Evolutionary conservation across 164 flowering plant genomes (phyloP), one percentile per base, ranked within the genome.

Genomic region (Malania oleifera): DNA sequence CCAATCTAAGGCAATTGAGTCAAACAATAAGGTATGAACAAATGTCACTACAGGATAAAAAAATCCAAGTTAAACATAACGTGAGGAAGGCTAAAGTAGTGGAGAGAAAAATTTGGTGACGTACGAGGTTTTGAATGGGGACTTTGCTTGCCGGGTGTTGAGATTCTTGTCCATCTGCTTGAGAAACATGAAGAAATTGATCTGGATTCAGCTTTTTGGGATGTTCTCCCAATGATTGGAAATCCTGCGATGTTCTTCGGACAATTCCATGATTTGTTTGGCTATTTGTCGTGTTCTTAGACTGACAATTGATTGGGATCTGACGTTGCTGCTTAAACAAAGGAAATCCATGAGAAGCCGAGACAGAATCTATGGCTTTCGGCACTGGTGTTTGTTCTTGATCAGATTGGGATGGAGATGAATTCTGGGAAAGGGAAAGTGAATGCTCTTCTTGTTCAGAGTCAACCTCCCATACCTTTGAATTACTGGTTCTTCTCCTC

Each of bases 341-440:
- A 31, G 73, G 66, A 47, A 75, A 67, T 3, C 81, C 62, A 5
- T 52, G 72, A 26, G 79, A 68, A 7, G 63, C 59, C 7, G 39
- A 28, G 31, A 20, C 28, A 5, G 75, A 53, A 39, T 62, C 72
- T 12, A 55, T 2, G 7, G 59, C 41, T 54, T 63, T 80, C 20
- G 51, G 54, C 15, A 54, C 54, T 2, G 78, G 71, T n/a, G 77
- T 68, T 39, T 77, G 91, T 44, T 86, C 98, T 59, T 85, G 96
- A 72, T 91, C 98, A 25, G 96, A 91, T 40, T 73, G 91, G 9
- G 96, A 89, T 12, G 95, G 95, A 22, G 98, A 83, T 5, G 95
- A 87, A 50, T 77, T 68, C 56, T 87, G 92, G 1, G 96, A 85
- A 24, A 82, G 76, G 0, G 96, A 79, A 39, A 77, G 84, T 17